Conservation (phyloP, 257 asterid species). For the Ophiorrhiza pumila region DNA sequence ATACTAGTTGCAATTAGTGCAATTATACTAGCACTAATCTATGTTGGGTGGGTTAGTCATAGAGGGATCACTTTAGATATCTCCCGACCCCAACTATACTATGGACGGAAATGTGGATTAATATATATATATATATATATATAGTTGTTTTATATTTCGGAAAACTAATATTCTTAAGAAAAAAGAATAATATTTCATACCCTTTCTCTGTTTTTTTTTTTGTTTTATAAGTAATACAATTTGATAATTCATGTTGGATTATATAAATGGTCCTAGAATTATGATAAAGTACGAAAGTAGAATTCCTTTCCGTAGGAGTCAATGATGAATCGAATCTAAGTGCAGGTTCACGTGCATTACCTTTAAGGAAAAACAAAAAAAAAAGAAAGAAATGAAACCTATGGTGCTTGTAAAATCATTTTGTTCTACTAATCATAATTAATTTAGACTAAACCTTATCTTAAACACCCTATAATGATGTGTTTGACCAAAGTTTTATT, state of each 20-base stretch:
- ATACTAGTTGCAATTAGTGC: no score
- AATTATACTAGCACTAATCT: no score
- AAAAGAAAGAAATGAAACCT: constrained; percentile 18
- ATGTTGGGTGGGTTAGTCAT: no score
- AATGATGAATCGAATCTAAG: constrained; percentile 25
- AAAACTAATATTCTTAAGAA: no score
- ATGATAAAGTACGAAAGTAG: constrained; percentile 11
- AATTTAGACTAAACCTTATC: constrained; percentile 39
- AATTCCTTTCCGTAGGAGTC: constrained; percentile 2
- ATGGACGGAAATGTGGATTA: no score
- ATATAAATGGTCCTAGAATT: background rate
- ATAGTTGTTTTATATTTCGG: no score
- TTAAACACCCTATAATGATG: constrained; percentile 38
- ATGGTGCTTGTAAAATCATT: constrained; percentile 36
- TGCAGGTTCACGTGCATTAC: constrained; percentile 43
- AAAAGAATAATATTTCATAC: no score
- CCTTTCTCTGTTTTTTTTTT: no score
- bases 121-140: no score
- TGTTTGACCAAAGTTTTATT: constrained; percentile 35
- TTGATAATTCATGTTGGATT: background rate
- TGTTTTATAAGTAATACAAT: background rate
- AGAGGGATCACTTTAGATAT: no score
- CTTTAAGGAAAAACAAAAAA: no score
- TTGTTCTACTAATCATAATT: constrained; percentile 34
- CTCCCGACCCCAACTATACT: no score